Evolutionary conservation across 2,329 filamentous ascomycete genomes (phyloP), one percentile per base, ranked within the genome.

Genomic region (Drechslerella stenobrocha): DNA sequence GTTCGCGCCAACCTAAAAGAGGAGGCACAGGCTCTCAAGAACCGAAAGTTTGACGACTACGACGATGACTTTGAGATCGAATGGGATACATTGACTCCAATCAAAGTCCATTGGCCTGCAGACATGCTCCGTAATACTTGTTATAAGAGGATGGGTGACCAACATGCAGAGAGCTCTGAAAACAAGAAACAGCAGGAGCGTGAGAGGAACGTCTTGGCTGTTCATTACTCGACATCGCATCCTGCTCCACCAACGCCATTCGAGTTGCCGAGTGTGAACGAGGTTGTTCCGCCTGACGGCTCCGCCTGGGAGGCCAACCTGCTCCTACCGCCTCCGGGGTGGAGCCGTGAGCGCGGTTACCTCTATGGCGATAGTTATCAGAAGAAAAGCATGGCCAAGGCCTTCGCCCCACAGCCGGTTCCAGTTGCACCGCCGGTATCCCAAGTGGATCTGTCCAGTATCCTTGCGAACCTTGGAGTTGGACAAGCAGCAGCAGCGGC

Each of bases 51-150:
- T 40, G 52, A 57, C 13, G 61, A 66, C 18, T 67, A 55, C 28
- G 57, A 63, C 20, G 64, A 69, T 28, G 64, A 69, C n/a, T 61
- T 61, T 28, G 64, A 69, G 30, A 69, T 61, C 18, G 64, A 69
- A 18, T 69, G 64, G 64, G 52, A 69, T 40, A 52, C 30, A 13
- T 26, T 63, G 2, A 32, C 37, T 9, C 57, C 64, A 0, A 24
- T 61, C 11, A 34, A 52, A 15, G 34, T 57, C 1, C 42, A 52
- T 23, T 58, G 51, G 56, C 37, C 45, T 15, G 37, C 46, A 3
- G 50, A 67, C 24, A 60, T 53, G 61, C 34, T 61, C 23, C 44
- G 42, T 4, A 56, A 56, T 34, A 55, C 48, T 22, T 61, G 64
- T 40, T 63, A 26, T 28, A 69, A 61, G 56, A 57, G 64, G 15